Base-by-base conservation (phyloP, 345 rosid genomes). In the Moricandia arvensis region DNA sequence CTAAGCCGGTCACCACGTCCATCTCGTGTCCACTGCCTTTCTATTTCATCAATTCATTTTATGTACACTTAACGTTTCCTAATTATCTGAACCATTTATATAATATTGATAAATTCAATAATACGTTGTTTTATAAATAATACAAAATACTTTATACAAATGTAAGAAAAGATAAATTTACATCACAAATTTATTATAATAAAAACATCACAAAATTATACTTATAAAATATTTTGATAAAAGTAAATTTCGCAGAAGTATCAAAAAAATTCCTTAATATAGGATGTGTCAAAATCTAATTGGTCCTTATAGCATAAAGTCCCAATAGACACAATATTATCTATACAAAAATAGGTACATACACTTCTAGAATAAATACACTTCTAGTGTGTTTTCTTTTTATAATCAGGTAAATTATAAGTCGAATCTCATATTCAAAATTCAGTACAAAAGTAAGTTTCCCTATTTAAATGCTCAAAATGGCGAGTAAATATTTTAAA, bases 1-100 rank as follows among this genome's bases (percentile, higher is more conserved):
- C 81, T 85, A 83, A 79, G 76, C 53, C 24, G 76, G 54, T 64
- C 80, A 70, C 74, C 74, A 68, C 68, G 71, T 77, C 77, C 80
- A 63, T 75, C 74, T 65, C 68, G 78, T 31, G 76, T 51, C 75
- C 51, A 62, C 65, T 74, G 66, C 80, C 34, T 21, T 74, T 74
- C 63, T 66, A 15, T 74, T 69, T 54, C 54, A 17, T 35, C 55
- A 51, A 45, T 43, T 54, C 31, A 74, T 41, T 49, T 60, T 51
- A 30, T 73, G 34, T 71, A 34, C 15, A 43, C 68, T n/a, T 34
- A 47, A 57, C 7, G 53, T 59, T 47, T 58, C 62, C 1, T 47
- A 18, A 12, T 37, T 6, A 38, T 16, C 15, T 38, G 8, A 37
- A 30, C 10, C 66, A 61, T 33, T 8, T 61, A 8, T 16, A 8